phyloP scores from a whole-genome alignment of 164 flowering plant genomes.

The Akebia trifoliata region DNA sequence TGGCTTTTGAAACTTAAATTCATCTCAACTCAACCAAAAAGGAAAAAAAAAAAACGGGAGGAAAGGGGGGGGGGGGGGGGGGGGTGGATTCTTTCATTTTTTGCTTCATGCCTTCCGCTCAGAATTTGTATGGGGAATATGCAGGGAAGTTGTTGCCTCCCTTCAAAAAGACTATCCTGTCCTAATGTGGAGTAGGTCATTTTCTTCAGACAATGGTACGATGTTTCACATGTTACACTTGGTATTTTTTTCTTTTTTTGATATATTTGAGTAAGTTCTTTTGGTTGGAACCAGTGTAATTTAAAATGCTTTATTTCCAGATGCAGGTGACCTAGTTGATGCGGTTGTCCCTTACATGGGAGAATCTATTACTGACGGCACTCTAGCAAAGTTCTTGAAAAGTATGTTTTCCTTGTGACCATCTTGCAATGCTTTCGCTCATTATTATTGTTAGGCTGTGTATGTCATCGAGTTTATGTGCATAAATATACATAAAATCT shows the following conservation, averaged over 20 bases:
- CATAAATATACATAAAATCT: neutral
- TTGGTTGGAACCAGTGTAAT: neutral
- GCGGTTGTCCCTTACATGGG: too few relatives aligned
- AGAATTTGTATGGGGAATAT: constrained; percentile 5
- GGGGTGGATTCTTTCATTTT: too few relatives aligned
- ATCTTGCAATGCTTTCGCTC: neutral
- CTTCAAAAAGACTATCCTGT: constrained; percentile 22
- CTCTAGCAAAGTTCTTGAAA: too few relatives aligned
- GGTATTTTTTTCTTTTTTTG: constrained; percentile 3
- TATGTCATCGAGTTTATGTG: neutral
- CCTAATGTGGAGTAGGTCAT: constrained; percentile 31
- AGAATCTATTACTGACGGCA: too few relatives aligned
- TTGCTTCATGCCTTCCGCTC: neutral
- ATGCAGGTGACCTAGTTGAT: constrained; percentile 72
- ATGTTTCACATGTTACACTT: constrained; percentile 5
- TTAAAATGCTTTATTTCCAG: neutral
- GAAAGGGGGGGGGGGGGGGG: too few relatives aligned
- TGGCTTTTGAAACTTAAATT: too few relatives aligned
- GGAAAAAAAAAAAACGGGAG: neutral
- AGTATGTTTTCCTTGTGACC: neutral
- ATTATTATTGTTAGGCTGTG: too few relatives aligned
- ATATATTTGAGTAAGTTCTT: neutral
- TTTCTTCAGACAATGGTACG: constrained; percentile 56
- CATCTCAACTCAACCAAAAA: too few relatives aligned
- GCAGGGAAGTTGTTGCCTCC: constrained; percentile 31